Evolutionary conservation across 441 rosid species (phyloP).

Genomic region (Capsella rubella): DNA sequence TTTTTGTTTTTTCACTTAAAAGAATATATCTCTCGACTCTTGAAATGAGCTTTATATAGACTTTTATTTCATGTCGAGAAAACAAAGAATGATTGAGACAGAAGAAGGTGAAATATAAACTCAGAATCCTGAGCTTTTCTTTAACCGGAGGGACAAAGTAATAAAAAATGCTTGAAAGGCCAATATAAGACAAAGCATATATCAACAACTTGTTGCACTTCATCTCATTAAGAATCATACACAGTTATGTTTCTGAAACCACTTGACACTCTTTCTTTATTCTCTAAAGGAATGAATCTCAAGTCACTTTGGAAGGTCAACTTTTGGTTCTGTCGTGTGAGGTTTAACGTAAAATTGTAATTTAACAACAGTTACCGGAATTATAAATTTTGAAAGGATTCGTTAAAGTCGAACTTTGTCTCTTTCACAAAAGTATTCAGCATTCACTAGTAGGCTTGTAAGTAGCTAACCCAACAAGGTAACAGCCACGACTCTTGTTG

Average conservation of each 20-base stretch:
- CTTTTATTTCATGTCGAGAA: neutral
- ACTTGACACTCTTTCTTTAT: conserved; percentile 13
- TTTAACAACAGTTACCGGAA: neutral
- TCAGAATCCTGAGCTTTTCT: neutral
- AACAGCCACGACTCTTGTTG: neutral
- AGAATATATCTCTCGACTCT: neutral
- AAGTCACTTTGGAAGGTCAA: neutral
- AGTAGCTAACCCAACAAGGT: neutral
- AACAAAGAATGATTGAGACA: neutral
- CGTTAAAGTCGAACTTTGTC: neutral
- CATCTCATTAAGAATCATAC: conserved; percentile 11
- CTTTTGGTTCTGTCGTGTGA: neutral
- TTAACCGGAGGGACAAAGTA: conserved; percentile 20
- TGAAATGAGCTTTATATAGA: conserved; percentile 25
- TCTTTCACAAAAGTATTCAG: neutral
- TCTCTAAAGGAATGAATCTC: neutral
- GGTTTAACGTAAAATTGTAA: neutral
- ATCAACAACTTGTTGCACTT: conserved; percentile 23
- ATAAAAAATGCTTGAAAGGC: conserved; percentile 1
- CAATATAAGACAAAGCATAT: conserved; percentile 34
- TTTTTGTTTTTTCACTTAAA: neutral
- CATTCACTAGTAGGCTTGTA: neutral
- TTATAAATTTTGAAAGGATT: neutral
- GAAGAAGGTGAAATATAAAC: neutral
- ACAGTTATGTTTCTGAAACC: neutral